Evolutionary conservation across 495 filamentous ascomycete genomes (phyloP), one percentile per base, ranked within the genome.

Genomic region (Podospora conica): DNA sequence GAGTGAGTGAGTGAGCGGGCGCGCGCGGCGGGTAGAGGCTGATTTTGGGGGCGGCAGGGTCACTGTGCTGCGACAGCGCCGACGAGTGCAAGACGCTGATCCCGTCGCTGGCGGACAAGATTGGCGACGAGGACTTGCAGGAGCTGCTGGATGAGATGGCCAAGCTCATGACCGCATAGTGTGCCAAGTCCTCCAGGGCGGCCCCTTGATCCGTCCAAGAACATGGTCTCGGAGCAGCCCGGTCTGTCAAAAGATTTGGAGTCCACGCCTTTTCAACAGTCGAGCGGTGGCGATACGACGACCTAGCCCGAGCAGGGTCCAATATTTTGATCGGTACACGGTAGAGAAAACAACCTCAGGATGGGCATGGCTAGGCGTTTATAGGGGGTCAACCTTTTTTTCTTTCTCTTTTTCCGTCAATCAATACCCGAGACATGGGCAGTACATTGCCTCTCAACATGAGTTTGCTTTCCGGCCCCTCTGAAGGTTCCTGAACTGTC

Each of bases 21-120:
- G 55, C 12, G 2, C 7, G 18, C 9, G 7, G 55, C 4, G 55
- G 20, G 24, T n/a, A 29, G 18, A 15, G 57, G 57, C 57, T 59
- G 57, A 59, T 59, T 22, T 58, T 58, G 10, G 28, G 28, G 28
- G n/a, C 5, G 40, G 1, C 28, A 96, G 94, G 91, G 7, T 92
- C 91, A 64, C 82, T 98, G 23, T 96, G 92, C 78, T 96, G 92
- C 73, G 93, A 96, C 69, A 88, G 85, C 23, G 88, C 90, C 54
- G 96, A 98, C 70, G 95, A 98, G 81, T 96, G 95, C 69, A 96
- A 97, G 82, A 96, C 91, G 9, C 83, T 98, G 56, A 96, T 98
- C 64, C 95, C 95, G 0, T 96, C 91, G 69, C 81, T 98, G 23
- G 83, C 87, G 67, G 85, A 91, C 73, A 98, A 98, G 79, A 94